Evolutionary conservation across 345 rosid genomes (phyloP).

Genomic region (Arabis hirsuta): DNA sequence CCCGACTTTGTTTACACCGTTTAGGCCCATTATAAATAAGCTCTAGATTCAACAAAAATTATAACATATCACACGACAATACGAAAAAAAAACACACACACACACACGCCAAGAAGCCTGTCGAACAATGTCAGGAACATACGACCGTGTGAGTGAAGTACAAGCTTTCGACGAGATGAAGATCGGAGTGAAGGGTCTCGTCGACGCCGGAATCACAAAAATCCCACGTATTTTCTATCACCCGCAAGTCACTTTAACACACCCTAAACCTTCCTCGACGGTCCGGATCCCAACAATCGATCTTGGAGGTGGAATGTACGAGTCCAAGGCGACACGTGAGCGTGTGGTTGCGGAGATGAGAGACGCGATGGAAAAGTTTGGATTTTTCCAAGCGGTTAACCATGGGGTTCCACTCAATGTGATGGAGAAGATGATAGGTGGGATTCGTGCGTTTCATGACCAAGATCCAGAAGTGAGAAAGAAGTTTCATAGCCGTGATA

Average conservation of each 20-base stretch:
- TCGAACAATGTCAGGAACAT: not conserved
- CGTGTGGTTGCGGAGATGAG: not conserved
- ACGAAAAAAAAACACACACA: no score
- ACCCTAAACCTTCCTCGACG: constrained; percentile 21
- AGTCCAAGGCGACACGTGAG: not conserved
- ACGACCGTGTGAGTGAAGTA: constrained; percentile 27
- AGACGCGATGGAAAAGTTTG: constrained; percentile 35
- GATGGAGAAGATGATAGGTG: constrained; percentile 33
- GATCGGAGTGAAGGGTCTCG: constrained; percentile 47
- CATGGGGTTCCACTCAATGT: constrained; percentile 30
- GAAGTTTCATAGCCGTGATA: constrained; percentile 27
- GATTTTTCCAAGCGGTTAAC: constrained; percentile 38
- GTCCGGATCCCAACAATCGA: constrained; percentile 24
- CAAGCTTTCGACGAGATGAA: constrained; percentile 46
- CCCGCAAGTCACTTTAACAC: not conserved
- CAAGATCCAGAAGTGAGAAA: constrained; percentile 38
- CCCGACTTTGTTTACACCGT: no score
- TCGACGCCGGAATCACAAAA: constrained; percentile 32
- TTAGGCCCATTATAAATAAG: no score
- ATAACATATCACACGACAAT: no score
- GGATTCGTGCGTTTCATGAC: constrained; percentile 37
- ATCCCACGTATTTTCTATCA: constrained; percentile 47
- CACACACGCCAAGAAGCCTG: no score
- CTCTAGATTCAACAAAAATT: no score
- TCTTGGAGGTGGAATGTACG: constrained; percentile 29